Evolutionary conservation across 225 moss, liverwort and hornwort genomes (phyloP), one percentile per base, ranked within the genome.

Genomic region (Anthoceros angustus): DNA sequence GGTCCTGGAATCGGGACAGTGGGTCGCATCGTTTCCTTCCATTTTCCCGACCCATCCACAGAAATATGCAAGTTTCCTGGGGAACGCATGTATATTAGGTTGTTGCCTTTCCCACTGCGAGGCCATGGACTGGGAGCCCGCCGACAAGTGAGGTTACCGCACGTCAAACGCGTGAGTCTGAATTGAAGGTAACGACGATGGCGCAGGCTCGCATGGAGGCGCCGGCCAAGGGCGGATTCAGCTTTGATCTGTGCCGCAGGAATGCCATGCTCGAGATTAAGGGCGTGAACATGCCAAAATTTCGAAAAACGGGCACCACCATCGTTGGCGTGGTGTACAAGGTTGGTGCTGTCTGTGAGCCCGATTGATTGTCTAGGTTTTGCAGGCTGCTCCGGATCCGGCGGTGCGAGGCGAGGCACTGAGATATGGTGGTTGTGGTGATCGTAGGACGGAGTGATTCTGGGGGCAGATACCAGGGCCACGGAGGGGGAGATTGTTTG

Each of bases 401-500:
- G 8, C 43, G 9, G 65, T 32, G 62, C 20, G 14, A 38, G 6
- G 41, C 62, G 4, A 63, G 43, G 66, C 62, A 63, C 32, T 55
- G 10, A 12, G n/a, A 20, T 42, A 9, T 49, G 62, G 3, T n/a
- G 50, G 16, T 38, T 25, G n/a, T 12, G 64, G 24, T 62, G 20
- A 15, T 39, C 43, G 67, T 68, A 95, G 90, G 90, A 95, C 79
- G 94, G 94, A 46, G 94, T 95, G 4, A 95, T 95, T 69, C 67
- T 95, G 21, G 94, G 94, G 73, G 94, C 94, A 66, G 94, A 95
- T 72, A 95, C 94, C 32, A 77, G 94, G 69, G 94, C 94, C 7
- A 95, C 94, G 0, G 94, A 91, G 72, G 94, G 94, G 40, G 90
- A 95, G 63, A 95, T 88, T 72, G 94, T 95, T 5, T 95, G 94